Base-by-base conservation (phyloP, 2,329 filamentous ascomycete species). In the Calonectria leucothoes region DNA sequence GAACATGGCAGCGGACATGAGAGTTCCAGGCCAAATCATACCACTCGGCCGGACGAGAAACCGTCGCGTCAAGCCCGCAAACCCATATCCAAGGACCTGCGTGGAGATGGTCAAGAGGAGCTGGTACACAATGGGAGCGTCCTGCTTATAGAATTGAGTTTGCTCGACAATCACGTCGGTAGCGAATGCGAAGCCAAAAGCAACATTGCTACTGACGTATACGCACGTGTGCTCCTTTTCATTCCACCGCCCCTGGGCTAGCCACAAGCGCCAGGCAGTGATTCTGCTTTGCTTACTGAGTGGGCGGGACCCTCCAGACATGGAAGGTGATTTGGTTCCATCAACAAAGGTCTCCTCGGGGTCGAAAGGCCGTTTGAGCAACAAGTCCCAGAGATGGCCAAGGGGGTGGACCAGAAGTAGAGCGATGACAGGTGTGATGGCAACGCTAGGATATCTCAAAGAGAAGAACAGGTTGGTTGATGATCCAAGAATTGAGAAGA, bases 151-250 rank as follows among this genome's bases (percentile, higher is more conserved):
- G 83, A 97, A 98, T 74, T 94, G 92, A 31, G 94, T 95, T 86
- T 97, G 95, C 83, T 97, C 95, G 67, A 97, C 94, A 78, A 98
- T 97, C 72, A 97, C 93, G 85, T 97, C 94, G 33, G 95, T 97
- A 10, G 94, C 94, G 84, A 97, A 97, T 31, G 95, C 94, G 84
- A 97, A 97, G 2, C 94, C 95, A 82, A 97, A 97, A 25, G 94
- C 95, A 51, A 97, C 94, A 81, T 97, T 97, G 85, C 94, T 96
- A 87, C 93, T 95, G 78, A 97, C 95, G 79, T 97, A 97, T 66
- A 97, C 94, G 81, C 94, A 97, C 51, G 93, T 94, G 83, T 97
- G 95, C 82, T 97, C 94, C 82, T 97, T 97, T 82, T 95, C 93
- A 81, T 97, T 97, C 95, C 95, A 97, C 42, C 87, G 89, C 4